Base-by-base conservation (phyloP, 2,329 filamentous ascomycete species). In the Hypoxylon sp. region DNA sequence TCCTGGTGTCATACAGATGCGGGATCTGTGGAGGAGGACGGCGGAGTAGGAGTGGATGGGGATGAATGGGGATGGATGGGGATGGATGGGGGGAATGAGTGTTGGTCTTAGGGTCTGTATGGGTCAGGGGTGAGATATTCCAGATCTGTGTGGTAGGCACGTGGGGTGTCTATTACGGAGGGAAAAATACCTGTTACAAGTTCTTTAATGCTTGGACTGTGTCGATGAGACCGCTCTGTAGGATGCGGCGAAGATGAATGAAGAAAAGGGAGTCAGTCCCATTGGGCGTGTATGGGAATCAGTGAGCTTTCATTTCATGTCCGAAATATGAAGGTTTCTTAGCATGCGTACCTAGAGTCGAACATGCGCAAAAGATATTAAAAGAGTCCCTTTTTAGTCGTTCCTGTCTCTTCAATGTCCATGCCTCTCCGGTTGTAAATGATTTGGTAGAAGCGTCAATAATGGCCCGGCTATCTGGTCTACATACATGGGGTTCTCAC, bases 21-120 rank as follows among this genome's bases (percentile, higher is more conserved):
- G 75, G 13, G 75, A 78, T 52, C 59, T 79, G 61, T 79, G 77
- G 77, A 72, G 67, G 57, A 72, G 68, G 67, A 78, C 77, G 41
- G 76, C 75, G 1, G 73, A 75, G 56, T 77, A 72, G 21, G 11
- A n/a, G 32, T 6, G n/a, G 25, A 46, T 32, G 38, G 38, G 2
- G 13, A 32, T n/a, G 73, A 75, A 55, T 77, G 72, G 21, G 11
- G n/a, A 21, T 6, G n/a, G 25, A 46, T 32, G 38, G 38, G 2
- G 13, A 32, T n/a, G n/a, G 36, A 43, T 30, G 23, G 51, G 7
- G 2, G 23, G 13, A 11, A 3, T 21, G 17, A 23, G 30, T 19
- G 49, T 7, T 23, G 38, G 53, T 34, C 9, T 3, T 34, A 34
- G 25, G 36, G n/a, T 6, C 1, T 13, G 49, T 34, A 21, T 45